Percentiles rank a stretch among this genome's conserved stretches.
Evolutionary conservation across 176 grass and related monocot genomes (phyloP).

Genomic region (Bromus sterilis): DNA sequence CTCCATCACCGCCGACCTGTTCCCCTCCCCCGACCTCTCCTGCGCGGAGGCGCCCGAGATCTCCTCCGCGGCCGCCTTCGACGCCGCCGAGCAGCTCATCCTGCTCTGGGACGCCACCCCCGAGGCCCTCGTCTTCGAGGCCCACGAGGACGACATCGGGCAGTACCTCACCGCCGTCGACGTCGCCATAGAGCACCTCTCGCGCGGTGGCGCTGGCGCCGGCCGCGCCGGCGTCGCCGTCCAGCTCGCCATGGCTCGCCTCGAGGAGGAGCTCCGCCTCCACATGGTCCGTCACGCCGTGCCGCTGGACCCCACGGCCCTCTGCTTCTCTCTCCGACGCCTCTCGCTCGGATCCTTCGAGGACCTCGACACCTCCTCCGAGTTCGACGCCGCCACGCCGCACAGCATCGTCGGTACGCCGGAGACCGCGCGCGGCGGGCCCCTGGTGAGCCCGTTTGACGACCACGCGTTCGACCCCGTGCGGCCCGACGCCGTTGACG

Average conservation of each 20-base stretch:
- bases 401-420: slow-evolving; percentile 24
- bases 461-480: slow-evolving; percentile 72
- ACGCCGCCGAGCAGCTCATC: slow-evolving; percentile 58
- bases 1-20: slow-evolving; percentile 41
- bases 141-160: slow-evolving; percentile 36
- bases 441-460: slow-evolving; percentile 40
- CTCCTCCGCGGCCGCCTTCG: slow-evolving; percentile 26
- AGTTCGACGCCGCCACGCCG: slow-evolving; percentile 51
- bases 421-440: slow-evolving; percentile 41
- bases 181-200: slow-evolving; percentile 25
- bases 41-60: neutral
- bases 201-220: slow-evolving; percentile 2
- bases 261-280: slow-evolving; percentile 86
- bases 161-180: slow-evolving; percentile 54
- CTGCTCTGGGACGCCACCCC: slow-evolving; percentile 60
- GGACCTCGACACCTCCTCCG: slow-evolving; percentile 61
- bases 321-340: slow-evolving; percentile 74
- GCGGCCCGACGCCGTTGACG: slow-evolving; percentile 61
- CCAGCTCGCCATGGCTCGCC: slow-evolving; percentile 79
- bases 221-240: slow-evolving; percentile 42
- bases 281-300: slow-evolving; percentile 78
- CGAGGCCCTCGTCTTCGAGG: slow-evolving; percentile 71
- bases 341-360: slow-evolving; percentile 78
- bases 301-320: slow-evolving; percentile 55
- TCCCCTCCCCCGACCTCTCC: slow-evolving; percentile 21